phyloP scores from a whole-genome alignment of 2,329 filamentous ascomycete species.

The Biscogniauxia sp. region DNA sequence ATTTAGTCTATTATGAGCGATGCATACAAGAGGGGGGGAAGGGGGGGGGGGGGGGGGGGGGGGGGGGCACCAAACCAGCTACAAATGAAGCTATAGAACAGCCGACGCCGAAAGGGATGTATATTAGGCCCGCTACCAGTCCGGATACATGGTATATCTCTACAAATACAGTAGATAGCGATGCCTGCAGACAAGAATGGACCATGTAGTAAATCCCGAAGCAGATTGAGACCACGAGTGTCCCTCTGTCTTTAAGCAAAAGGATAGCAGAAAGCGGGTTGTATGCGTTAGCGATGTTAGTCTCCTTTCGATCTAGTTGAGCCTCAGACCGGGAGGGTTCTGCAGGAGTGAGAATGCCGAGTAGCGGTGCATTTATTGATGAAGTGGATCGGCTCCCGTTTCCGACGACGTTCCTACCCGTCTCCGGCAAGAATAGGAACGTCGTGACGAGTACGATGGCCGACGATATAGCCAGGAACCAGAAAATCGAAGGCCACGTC shows the following conservation, averaged over 20 bases:
- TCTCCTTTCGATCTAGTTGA: neutral
- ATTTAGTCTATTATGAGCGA: too few relatives aligned
- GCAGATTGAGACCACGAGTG: neutral
- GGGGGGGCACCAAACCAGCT: neutral
- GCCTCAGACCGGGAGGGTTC: neutral
- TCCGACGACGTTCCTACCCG: constrained; percentile 5
- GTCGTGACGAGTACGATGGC: constrained; percentile 4
- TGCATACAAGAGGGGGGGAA: too few relatives aligned
- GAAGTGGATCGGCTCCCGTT: constrained; percentile 1
- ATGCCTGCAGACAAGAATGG: constrained; percentile 14
- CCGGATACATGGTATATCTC: constrained; percentile 10
- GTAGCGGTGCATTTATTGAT: neutral
- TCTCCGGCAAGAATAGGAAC: constrained; percentile 6
- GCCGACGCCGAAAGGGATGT: constrained; percentile 13
- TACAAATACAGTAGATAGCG: constrained; percentile 10
- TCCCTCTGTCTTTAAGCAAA: constrained; percentile 3
- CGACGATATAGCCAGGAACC: constrained; percentile 7
- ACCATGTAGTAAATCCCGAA: constrained; percentile 9
- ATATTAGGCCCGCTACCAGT: constrained; percentile 10
- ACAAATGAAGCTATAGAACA: constrained; percentile 8
- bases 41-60: too few relatives aligned
- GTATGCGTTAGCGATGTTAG: neutral
- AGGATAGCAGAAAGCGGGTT: constrained; percentile 1
- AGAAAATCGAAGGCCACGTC: constrained; percentile 11
- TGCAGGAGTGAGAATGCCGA: neutral